These are phyloP conservation scores for Pichia kudriavzevii DNA, from an alignment of 1,139 yeast genomes.

Conservation along the genomic window DNA sequence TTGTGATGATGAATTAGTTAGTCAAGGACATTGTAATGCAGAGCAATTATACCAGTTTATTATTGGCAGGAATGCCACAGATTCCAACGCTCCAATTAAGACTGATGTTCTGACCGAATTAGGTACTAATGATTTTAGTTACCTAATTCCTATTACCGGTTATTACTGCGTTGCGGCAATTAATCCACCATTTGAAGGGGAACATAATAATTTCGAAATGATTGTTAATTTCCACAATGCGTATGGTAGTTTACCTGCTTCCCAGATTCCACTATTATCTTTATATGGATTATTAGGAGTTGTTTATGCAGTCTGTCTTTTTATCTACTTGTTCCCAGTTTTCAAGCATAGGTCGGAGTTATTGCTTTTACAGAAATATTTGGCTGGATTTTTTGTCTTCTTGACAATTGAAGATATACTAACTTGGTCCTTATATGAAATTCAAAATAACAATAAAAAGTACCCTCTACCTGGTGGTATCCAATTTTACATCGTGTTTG, in stretches of 20 bases:
- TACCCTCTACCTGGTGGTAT: constrained; percentile 50
- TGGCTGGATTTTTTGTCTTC: constrained; percentile 77
- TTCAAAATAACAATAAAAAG: constrained; percentile 55
- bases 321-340: constrained; percentile 78
- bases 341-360: constrained; percentile 82
- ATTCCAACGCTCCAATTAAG: constrained; percentile 42
- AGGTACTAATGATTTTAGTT: constrained; percentile 56
- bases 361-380: constrained; percentile 82
- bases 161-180: constrained; percentile 84
- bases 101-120: constrained; percentile 47
- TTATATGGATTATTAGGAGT: constrained; percentile 82
- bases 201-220: constrained; percentile 43
- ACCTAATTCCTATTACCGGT: constrained; percentile 68
- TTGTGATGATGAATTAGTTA: constrained; percentile 69
- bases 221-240: constrained; percentile 79
- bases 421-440: constrained; percentile 88
- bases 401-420: constrained; percentile 79
- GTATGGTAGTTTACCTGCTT: constrained; percentile 80
- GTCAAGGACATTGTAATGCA: constrained; percentile 46
- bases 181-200: constrained; percentile 28
- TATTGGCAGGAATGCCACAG: constrained; percentile 33
- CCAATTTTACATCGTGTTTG: constrained; percentile 64
- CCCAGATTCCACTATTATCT: constrained; percentile 86
- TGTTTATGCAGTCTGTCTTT: constrained; percentile 72
- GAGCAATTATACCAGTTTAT: constrained; percentile 57